Conservation (phyloP, 2,329 filamentous ascomycete species). For the Trichophyton verrucosum region DNA sequence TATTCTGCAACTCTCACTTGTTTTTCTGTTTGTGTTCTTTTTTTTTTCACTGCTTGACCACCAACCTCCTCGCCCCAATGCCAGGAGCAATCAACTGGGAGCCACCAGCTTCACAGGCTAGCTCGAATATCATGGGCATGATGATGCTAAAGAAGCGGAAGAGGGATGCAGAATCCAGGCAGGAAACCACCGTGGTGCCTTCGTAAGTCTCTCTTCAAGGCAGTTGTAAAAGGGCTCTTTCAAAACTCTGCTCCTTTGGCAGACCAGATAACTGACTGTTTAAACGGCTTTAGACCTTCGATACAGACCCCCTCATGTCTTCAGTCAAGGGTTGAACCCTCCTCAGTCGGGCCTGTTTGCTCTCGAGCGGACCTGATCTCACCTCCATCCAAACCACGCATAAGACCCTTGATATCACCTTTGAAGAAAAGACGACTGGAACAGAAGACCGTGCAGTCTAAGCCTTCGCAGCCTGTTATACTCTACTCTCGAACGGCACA, state of each 20-base stretch:
- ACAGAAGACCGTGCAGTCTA: not conserved
- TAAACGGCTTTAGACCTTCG: not conserved
- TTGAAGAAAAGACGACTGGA: conserved; percentile 4
- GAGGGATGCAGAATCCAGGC: not conserved
- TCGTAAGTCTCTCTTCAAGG: not conserved
- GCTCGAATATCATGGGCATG: not conserved
- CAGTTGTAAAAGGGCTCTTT: too few relatives aligned
- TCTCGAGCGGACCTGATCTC: not conserved
- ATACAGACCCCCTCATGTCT: not conserved
- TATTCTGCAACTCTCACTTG: not conserved
- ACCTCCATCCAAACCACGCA: not conserved
- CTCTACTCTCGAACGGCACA: not conserved
- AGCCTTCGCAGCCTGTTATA: not conserved
- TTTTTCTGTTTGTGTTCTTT: not conserved
- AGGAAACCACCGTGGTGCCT: not conserved
- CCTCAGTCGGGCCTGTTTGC: not conserved
- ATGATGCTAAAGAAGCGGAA: conserved; percentile 4
- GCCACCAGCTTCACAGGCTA: not conserved
- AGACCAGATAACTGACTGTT: not conserved
- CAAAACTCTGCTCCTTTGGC: not conserved
- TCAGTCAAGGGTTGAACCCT: not conserved
- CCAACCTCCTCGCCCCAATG: not conserved
- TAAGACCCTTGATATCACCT: not conserved
- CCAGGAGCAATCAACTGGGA: not conserved
- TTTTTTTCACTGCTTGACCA: not conserved